These are phyloP conservation scores for Apiotrichum veenhuisii DNA, from an alignment of 1,284 basidiomycete species.

Conservation along the genomic window DNA sequence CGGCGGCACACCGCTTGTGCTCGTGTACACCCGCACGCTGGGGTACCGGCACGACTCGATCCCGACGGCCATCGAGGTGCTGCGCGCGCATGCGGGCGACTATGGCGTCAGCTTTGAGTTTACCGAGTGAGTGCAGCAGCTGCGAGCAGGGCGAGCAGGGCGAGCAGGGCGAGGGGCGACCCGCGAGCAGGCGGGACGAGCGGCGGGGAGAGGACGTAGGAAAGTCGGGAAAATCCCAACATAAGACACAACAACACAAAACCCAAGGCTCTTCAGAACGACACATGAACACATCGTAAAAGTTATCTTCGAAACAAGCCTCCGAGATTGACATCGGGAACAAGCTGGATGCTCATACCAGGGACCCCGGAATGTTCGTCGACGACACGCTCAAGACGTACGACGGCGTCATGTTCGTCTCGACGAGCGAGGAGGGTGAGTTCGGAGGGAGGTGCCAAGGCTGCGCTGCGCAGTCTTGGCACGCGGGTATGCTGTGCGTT, in stretches of 20 bases:
- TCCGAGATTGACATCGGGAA: no score
- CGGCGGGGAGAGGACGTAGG: no score
- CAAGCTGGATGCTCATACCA: not conserved
- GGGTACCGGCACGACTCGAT: conserved; percentile 69
- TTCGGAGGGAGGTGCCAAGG: not conserved
- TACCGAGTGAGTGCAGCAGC: conserved; percentile 55
- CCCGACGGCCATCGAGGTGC: conserved; percentile 63
- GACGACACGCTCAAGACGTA: not conserved
- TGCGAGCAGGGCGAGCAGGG: no score
- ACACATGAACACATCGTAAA: no score
- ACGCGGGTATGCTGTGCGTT: no score
- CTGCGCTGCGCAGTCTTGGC: not conserved
- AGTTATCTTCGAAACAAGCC: no score
- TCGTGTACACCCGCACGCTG: conserved; percentile 38
- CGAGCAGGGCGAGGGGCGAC: no score
- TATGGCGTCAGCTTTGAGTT: conserved; percentile 60
- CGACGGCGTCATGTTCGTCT: conserved; percentile 4
- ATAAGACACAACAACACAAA: no score
- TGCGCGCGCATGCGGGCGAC: conserved; percentile 38
- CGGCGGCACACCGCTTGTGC: conserved; percentile 23
- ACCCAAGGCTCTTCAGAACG: no score
- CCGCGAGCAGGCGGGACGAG: no score
- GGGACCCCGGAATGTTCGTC: conserved; percentile 1
- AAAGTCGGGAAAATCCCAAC: no score
- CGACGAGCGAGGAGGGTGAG: conserved; percentile 2